Percentiles rank a stretch among this genome's conserved stretches.
Evolutionary conservation across 2,329 filamentous ascomycete species (phyloP).

Genomic region (Ophiocordyceps unilateralis): DNA sequence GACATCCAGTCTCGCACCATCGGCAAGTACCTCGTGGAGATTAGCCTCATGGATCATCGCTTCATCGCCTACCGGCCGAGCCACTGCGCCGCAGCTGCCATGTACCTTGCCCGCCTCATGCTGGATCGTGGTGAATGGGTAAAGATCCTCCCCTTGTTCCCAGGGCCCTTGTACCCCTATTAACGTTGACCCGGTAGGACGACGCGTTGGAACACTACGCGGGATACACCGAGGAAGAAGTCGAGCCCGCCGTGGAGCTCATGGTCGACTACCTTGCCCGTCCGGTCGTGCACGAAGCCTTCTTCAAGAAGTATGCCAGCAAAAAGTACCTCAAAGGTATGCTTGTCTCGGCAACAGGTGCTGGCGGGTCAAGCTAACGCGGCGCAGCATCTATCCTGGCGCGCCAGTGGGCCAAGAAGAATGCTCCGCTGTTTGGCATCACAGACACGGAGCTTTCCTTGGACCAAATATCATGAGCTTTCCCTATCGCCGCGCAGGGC

Average conservation of each 20-base stretch:
- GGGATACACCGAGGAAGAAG: slow-evolving; percentile 83
- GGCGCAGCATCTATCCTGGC: slow-evolving; percentile 68
- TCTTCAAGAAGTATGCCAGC: slow-evolving; percentile 99
- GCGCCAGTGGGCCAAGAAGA: slow-evolving; percentile 84
- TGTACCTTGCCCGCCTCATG: slow-evolving; percentile 86
- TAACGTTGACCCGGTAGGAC: slow-evolving; percentile 36
- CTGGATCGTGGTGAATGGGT: slow-evolving; percentile 86
- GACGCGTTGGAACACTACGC: slow-evolving; percentile 77
- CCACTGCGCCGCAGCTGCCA: slow-evolving; percentile 77
- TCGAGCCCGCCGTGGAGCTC: slow-evolving; percentile 76
- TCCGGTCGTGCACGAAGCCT: slow-evolving; percentile 84
- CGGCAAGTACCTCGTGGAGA: slow-evolving; percentile 95
- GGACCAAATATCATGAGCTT: slow-evolving; percentile 25
- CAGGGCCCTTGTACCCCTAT: slow-evolving; percentile 6
- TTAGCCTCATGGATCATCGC: slow-evolving; percentile 84
- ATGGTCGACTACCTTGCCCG: slow-evolving; percentile 95
- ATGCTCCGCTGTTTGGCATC: slow-evolving; percentile 39
- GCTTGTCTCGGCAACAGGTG: slow-evolving; percentile 8
- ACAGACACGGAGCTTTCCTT: slow-evolving; percentile 29
- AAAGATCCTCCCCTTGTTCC: slow-evolving; percentile 17
- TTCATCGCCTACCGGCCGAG: slow-evolving; percentile 85
- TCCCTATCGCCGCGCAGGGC: not conserved
- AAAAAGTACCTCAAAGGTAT: slow-evolving; percentile 98
- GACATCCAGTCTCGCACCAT: slow-evolving; percentile 95
- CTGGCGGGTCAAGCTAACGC: slow-evolving; percentile 5